Evolutionary conservation across 495 filamentous ascomycete genomes (phyloP).

Genomic region (Acidomyces sp.): DNA sequence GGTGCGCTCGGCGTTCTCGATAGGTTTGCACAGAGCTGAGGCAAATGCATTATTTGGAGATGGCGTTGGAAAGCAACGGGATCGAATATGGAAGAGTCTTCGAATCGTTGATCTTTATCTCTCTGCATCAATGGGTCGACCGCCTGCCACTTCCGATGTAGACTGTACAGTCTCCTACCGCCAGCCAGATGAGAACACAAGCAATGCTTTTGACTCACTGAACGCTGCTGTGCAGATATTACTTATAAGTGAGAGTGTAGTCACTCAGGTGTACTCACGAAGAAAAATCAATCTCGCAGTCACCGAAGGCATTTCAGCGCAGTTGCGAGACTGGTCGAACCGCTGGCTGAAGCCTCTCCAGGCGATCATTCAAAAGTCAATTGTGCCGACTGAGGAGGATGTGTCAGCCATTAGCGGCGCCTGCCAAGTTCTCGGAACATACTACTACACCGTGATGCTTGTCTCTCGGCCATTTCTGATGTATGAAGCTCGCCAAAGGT

Average conservation of each 20-base stretch:
- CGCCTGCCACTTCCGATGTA: constrained; percentile 45
- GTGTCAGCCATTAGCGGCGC: background rate
- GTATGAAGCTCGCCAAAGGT: background rate
- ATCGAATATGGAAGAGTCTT: constrained; percentile 49
- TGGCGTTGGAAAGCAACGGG: constrained; percentile 37
- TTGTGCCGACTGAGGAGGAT: background rate
- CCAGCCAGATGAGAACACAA: background rate
- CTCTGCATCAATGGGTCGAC: constrained; percentile 46
- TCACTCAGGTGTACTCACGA: background rate
- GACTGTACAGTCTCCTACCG: constrained; percentile 36
- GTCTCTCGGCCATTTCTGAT: constrained; percentile 1
- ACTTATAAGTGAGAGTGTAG: background rate
- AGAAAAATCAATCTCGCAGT: background rate
- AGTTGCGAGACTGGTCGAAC: background rate
- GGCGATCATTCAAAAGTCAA: background rate
- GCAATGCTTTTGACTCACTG: background rate
- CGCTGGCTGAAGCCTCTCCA: background rate
- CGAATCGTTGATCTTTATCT: constrained; percentile 48
- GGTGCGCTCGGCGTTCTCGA: constrained; percentile 44
- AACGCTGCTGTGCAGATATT: background rate
- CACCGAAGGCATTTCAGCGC: background rate
- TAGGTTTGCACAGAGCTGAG: constrained; percentile 48
- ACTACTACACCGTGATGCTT: constrained; percentile 1
- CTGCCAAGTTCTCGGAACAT: background rate
- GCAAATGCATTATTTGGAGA: constrained; percentile 45